phyloP scores from a whole-genome alignment of 1,284 basidiomycete species.

The Puccinia triticina region DNA sequence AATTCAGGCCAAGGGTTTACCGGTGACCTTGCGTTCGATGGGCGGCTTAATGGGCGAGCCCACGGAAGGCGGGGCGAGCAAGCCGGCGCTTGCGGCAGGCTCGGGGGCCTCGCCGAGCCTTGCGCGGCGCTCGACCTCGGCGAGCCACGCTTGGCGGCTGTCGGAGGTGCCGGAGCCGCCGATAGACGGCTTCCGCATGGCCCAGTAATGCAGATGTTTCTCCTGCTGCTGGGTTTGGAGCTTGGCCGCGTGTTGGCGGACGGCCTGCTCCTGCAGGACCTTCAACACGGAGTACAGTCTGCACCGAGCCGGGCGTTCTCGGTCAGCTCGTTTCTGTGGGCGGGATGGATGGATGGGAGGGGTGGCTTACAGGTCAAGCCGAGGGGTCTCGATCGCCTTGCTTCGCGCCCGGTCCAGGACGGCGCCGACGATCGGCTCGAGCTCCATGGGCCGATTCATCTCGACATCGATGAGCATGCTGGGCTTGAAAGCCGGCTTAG shows the following conservation, averaged over 20 bases:
- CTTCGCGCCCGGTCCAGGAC: conserved; percentile 41
- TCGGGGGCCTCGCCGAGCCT: neutral
- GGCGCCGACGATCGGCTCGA: conserved; percentile 45
- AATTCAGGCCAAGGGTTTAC: conserved; percentile 40
- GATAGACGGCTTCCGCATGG: conserved; percentile 48
- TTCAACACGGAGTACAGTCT: conserved; percentile 49
- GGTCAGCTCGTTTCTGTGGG: neutral
- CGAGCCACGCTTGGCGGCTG: conserved; percentile 44
- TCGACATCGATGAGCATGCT: conserved; percentile 48
- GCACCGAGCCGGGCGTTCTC: too few relatives aligned
- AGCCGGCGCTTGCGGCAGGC: neutral
- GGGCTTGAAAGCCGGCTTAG: conserved; percentile 22
- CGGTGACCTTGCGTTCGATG: conserved; percentile 31
- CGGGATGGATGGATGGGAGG: neutral
- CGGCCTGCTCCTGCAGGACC: conserved; percentile 44
- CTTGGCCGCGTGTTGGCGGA: conserved; percentile 27
- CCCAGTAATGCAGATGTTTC: conserved; percentile 48
- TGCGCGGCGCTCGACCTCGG: conserved; percentile 38
- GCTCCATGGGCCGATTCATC: conserved; percentile 46
- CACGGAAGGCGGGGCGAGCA: neutral
- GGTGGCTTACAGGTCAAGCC: conserved; percentile 40
- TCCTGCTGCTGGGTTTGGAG: conserved; percentile 38
- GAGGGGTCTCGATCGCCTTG: conserved; percentile 50
- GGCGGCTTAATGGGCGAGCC: neutral
- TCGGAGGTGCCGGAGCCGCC: conserved; percentile 42